Evolutionary conservation across 257 asterid species (phyloP).

Genomic region (Ballota nigra): DNA sequence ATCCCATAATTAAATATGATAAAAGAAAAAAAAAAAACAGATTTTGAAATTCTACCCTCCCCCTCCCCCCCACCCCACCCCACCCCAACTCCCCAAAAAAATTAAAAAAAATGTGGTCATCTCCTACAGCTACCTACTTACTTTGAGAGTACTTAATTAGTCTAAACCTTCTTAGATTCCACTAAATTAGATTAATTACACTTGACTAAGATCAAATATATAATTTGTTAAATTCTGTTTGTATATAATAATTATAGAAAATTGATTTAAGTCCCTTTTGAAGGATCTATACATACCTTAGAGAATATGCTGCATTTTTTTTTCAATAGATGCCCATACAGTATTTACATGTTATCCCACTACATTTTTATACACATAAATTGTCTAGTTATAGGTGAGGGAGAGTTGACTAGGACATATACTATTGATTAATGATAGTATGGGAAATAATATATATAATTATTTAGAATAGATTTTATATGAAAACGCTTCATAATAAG

Average conservation of each 20-base stretch:
- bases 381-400: slow-evolving; percentile 22
- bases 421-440: slow-evolving; percentile 7
- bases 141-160: too few relatives aligned
- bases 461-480: too few relatives aligned
- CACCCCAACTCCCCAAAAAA: too few relatives aligned
- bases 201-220: slow-evolving; percentile 5
- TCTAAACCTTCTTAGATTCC: slow-evolving; percentile 28
- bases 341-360: slow-evolving; percentile 20
- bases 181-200: slow-evolving; percentile 24
- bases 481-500: too few relatives aligned
- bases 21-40: not conserved
- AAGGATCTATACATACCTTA: slow-evolving; percentile 33
- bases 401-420: slow-evolving; percentile 40
- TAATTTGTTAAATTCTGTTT: slow-evolving; percentile 9
- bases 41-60: not conserved
- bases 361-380: not conserved
- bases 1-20: not conserved
- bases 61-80: too few relatives aligned
- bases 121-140: slow-evolving; percentile 21
- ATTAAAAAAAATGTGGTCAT: slow-evolving; percentile 6
- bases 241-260: slow-evolving; percentile 2
- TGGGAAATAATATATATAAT: slow-evolving; percentile 1
- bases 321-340: slow-evolving; percentile 21
- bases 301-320: slow-evolving; percentile 27
- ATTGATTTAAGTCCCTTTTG: slow-evolving; percentile 21